Conservation (phyloP, 2,329 filamentous ascomycete genomes). For the Colletotrichum trifolii region DNA sequence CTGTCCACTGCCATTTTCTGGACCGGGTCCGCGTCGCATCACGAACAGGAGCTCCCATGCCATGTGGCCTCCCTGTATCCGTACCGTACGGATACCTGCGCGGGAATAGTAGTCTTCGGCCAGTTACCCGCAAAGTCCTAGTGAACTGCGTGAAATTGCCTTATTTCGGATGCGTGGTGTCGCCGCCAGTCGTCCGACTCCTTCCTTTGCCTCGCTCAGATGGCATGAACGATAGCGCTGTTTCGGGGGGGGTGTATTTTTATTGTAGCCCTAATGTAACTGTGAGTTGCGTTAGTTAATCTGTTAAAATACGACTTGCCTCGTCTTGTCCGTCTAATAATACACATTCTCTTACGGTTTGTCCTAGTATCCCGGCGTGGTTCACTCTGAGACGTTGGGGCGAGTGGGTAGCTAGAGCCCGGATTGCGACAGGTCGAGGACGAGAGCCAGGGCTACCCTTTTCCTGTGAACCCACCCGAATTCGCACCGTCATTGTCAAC, state of each 20-base stretch:
- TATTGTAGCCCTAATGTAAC: background rate
- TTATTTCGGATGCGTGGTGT: slow-evolving; percentile 31
- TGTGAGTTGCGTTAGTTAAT: background rate
- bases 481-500: background rate
- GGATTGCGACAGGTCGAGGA: slow-evolving; percentile 13
- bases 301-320: background rate
- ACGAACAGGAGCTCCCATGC: slow-evolving; percentile 27
- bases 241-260: slow-evolving; percentile 6
- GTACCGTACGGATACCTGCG: slow-evolving; percentile 4
- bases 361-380: slow-evolving; percentile 1
- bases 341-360: background rate
- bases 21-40: slow-evolving; percentile 22
- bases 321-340: background rate
- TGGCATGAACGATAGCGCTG: background rate
- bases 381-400: slow-evolving; percentile 13
- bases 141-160: slow-evolving; percentile 28
- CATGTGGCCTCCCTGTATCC: slow-evolving; percentile 35
- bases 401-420: slow-evolving; percentile 8
- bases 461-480: slow-evolving; percentile 2
- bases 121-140: slow-evolving; percentile 26
- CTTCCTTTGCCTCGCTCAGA: slow-evolving; percentile 6
- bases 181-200: slow-evolving; percentile 1
- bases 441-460: slow-evolving; percentile 11
- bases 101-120: slow-evolving; percentile 27
- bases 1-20: slow-evolving; percentile 17